phyloP scores from a whole-genome alignment of 192 early-diverging fungal genomes.

The Anaeromyces robustus region DNA sequence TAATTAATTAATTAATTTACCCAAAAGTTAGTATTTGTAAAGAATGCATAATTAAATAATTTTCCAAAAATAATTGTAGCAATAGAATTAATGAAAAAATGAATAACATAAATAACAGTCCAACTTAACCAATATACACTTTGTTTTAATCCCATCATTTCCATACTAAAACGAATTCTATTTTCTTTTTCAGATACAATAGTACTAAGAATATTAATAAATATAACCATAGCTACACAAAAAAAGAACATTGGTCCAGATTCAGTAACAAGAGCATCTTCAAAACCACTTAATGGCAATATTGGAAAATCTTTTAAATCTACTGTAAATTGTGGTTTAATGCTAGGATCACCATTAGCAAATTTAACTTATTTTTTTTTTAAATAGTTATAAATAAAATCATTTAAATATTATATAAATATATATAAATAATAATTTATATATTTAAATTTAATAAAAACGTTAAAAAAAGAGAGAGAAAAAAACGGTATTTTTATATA shows the following conservation, averaged over 20 bases:
- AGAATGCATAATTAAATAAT: conserved; percentile 42
- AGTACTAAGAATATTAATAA: conserved; percentile 41
- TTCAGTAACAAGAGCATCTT: conserved; percentile 40
- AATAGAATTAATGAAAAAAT: not conserved
- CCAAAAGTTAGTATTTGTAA: conserved; percentile 44
- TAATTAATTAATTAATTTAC: not conserved
- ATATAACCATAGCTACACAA: conserved; percentile 23
- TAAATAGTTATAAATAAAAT: no score
- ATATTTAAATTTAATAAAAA: no score
- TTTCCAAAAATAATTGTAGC: conserved; percentile 39
- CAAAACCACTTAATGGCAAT: conserved; percentile 26
- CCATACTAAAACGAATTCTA: conserved; percentile 50
- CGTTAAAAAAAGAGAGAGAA: no score
- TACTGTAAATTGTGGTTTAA: conserved; percentile 10
- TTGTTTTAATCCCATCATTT: conserved; percentile 57
- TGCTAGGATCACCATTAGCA: not conserved
- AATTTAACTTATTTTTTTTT: not conserved
- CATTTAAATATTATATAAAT: not conserved
- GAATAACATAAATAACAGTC: not conserved
- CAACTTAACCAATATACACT: conserved; percentile 6
- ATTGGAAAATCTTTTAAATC: conserved; percentile 54
- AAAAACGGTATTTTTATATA: no score
- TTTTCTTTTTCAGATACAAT: conserved; percentile 63
- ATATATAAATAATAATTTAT: not conserved
- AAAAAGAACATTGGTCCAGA: conserved; percentile 39